These are phyloP conservation scores for Termitomyces sp. DNA, from an alignment of 768 basidiomycete genomes.

Conservation along the genomic window DNA sequence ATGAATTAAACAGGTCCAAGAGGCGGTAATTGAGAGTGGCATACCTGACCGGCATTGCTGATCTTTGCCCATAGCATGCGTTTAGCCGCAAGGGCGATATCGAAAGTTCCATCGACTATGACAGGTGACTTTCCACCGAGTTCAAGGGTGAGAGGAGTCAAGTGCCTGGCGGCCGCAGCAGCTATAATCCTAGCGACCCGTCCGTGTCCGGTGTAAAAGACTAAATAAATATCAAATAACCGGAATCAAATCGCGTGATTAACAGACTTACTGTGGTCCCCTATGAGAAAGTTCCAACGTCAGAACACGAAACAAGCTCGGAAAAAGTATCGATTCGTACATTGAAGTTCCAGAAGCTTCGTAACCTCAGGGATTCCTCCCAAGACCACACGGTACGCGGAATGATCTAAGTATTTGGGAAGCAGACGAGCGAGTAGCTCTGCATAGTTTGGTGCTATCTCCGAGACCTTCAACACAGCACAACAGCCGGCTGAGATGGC, in stretches of 20 bases:
- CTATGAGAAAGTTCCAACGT: constrained; percentile 2
- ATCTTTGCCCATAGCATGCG: constrained; percentile 67
- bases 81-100: constrained; percentile 45
- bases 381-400: constrained; percentile 50
- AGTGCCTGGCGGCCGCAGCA: constrained; percentile 47
- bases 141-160: constrained; percentile 55
- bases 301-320: background rate
- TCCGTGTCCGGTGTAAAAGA: constrained; percentile 47
- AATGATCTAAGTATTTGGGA: constrained; percentile 45
- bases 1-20: background rate
- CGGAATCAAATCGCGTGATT: background rate
- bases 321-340: constrained; percentile 21
- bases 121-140: constrained; percentile 51
- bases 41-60: constrained; percentile 62
- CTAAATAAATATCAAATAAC: constrained; percentile 2
- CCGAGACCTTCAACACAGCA: constrained; percentile 66
- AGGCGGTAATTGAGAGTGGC: background rate
- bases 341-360: constrained; percentile 44
- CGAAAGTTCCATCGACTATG: constrained; percentile 32
- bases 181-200: constrained; percentile 45
- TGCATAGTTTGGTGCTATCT: constrained; percentile 47
- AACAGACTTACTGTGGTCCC: constrained; percentile 24
- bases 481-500: constrained; percentile 75
- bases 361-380: constrained; percentile 59
- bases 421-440: constrained; percentile 49